phyloP scores from a whole-genome alignment of 1,284 basidiomycete species.

The Ganoderma sinense region DNA sequence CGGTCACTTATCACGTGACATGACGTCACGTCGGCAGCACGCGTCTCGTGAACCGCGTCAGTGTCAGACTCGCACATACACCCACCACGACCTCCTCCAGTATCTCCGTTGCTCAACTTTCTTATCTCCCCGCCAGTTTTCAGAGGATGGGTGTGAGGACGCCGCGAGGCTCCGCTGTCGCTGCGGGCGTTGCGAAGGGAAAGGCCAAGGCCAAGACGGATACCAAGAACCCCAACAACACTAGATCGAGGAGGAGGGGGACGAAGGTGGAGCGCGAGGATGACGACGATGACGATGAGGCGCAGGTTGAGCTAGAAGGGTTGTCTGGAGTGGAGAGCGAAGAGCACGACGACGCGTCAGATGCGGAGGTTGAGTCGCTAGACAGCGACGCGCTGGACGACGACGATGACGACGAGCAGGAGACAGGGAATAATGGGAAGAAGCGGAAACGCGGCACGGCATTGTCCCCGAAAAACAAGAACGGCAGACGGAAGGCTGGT shows the following conservation, averaged over 20 bases:
- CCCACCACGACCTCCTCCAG: too few species aligned
- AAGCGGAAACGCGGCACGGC: slow-evolving; percentile 46
- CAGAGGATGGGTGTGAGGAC: too few species aligned
- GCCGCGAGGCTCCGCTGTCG: too few species aligned
- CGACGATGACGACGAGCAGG: slow-evolving; percentile 22
- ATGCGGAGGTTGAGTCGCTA: slow-evolving; percentile 22
- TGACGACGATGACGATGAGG: neutral
- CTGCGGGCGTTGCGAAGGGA: neutral
- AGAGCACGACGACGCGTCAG: neutral
- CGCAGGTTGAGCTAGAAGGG: neutral
- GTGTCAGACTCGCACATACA: too few species aligned
- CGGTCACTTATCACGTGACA: too few species aligned
- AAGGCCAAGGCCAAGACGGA: neutral
- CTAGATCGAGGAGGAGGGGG: neutral
- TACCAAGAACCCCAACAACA: too few species aligned
- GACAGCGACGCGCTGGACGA: slow-evolving; percentile 38
- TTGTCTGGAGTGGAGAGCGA: neutral
- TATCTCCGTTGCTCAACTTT: too few species aligned
- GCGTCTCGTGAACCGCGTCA: too few species aligned
- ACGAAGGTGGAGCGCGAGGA: neutral
- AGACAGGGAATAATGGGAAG: slow-evolving; percentile 35
- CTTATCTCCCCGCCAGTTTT: too few species aligned
- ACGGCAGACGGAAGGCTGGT: neutral
- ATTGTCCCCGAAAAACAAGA: slow-evolving; percentile 4
- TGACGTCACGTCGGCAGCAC: too few species aligned